phyloP scores from a whole-genome alignment of 1,284 basidiomycete species.

The Afroboletus lepidellus region DNA sequence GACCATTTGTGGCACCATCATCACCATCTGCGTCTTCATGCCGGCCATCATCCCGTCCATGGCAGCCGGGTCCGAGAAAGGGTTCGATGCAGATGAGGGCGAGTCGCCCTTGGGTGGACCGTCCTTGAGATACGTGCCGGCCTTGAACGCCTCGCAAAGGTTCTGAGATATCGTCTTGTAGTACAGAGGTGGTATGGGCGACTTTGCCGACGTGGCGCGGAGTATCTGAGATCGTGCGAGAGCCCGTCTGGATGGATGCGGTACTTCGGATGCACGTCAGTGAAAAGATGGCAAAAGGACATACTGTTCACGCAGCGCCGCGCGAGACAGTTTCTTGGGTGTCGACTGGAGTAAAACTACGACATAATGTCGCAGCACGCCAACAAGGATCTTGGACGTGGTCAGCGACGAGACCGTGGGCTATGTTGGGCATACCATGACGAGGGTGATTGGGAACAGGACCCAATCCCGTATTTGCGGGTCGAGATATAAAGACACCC shows the following conservation, averaged over 20 bases:
- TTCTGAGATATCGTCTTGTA: constrained; percentile 77
- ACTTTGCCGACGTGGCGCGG: constrained; percentile 75
- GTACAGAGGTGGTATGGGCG: constrained; percentile 72
- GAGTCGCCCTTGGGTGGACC: constrained; percentile 69
- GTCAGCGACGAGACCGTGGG: background rate
- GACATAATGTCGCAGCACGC: constrained; percentile 92
- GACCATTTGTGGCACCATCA: constrained; percentile 97
- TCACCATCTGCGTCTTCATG: constrained; percentile 99
- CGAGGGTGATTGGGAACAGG: constrained; percentile 93
- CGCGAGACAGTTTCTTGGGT: constrained; percentile 79
- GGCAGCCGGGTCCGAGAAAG: constrained; percentile 81
- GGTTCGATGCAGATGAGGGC: constrained; percentile 59
- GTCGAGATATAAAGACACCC: constrained; percentile 82
- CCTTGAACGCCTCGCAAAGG: constrained; percentile 68
- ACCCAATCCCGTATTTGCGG: constrained; percentile 95
- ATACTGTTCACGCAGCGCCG: constrained; percentile 91
- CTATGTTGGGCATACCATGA: constrained; percentile 70
- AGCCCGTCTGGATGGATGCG: constrained; percentile 62
- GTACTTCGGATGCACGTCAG: background rate
- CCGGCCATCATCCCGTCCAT: constrained; percentile 99
- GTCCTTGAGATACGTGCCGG: constrained; percentile 84
- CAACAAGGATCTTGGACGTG: constrained; percentile 78
- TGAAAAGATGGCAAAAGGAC: constrained; percentile 35
- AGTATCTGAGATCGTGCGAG: constrained; percentile 82
- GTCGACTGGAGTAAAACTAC: constrained; percentile 81